A percentile compares a stretch with the other conserved stretches of the same genome.
phyloP scores from a whole-genome alignment of 2,329 filamentous ascomycete genomes.

The Didymella keratinophila region DNA sequence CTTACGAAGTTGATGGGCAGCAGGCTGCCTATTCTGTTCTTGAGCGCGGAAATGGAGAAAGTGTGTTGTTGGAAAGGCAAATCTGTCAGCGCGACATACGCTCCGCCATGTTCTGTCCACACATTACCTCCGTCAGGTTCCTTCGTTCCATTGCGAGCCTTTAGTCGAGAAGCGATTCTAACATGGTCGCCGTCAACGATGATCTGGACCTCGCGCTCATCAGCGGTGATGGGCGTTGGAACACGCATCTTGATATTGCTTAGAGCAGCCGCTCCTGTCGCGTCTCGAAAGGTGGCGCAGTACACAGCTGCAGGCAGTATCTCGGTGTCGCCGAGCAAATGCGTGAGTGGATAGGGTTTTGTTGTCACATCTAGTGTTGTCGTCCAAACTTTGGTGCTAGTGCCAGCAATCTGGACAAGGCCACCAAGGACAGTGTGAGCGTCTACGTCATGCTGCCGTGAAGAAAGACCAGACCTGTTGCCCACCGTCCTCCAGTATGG shows the following conservation, averaged over 20 bases:
- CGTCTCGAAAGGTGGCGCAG: slow-evolving; percentile 52
- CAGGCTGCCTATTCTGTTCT: slow-evolving; percentile 35
- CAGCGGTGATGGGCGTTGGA: slow-evolving; percentile 46
- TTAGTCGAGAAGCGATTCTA: no score
- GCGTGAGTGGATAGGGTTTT: slow-evolving; percentile 53
- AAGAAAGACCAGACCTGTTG: slow-evolving; percentile 8
- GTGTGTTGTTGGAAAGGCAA: neutral
- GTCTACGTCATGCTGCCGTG: slow-evolving; percentile 38
- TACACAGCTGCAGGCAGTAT: slow-evolving; percentile 54
- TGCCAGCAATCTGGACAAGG: slow-evolving; percentile 38
- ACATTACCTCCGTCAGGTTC: no score
- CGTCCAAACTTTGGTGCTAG: slow-evolving; percentile 39
- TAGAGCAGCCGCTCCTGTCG: slow-evolving; percentile 36
- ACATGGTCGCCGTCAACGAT: slow-evolving; percentile 16
- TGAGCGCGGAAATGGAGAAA: slow-evolving; percentile 35
- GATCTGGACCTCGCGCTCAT: slow-evolving; percentile 46
- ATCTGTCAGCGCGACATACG: no score
- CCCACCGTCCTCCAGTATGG: slow-evolving; percentile 27
- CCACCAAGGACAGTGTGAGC: slow-evolving; percentile 49
- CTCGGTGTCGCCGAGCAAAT: slow-evolving; percentile 53
- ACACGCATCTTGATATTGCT: slow-evolving; percentile 46
- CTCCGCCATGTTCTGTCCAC: no score
- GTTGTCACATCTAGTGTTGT: slow-evolving; percentile 43
- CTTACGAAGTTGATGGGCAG: slow-evolving; percentile 45
- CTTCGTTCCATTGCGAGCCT: no score